Conservation (phyloP, 2,329 filamentous ascomycete species). For the Teratosphaeria nubilosa region DNA sequence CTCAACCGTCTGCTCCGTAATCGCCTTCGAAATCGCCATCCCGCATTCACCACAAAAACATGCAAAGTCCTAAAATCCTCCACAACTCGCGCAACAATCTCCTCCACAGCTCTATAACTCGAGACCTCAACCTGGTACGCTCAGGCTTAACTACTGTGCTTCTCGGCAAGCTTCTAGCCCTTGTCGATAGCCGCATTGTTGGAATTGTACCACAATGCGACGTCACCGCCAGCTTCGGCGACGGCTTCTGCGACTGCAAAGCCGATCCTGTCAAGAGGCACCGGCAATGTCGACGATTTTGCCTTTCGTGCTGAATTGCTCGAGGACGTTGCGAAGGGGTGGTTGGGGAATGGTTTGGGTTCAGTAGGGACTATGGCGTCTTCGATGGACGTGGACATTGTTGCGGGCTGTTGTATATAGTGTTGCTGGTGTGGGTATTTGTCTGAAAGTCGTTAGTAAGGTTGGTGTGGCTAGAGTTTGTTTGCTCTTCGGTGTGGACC, state of each 20-base stretch:
- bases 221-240: slow-evolving; percentile 73
- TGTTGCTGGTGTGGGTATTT: background rate
- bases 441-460: background rate
- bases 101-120: slow-evolving; percentile 56
- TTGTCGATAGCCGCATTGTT: slow-evolving; percentile 42
- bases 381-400: slow-evolving; percentile 25
- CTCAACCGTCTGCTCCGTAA: slow-evolving; percentile 44
- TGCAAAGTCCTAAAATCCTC: slow-evolving; percentile 67
- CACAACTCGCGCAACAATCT: slow-evolving; percentile 61
- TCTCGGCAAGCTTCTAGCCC: slow-evolving; percentile 10
- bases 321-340: slow-evolving; percentile 20
- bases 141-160: slow-evolving; percentile 12
- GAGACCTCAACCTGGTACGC: slow-evolving; percentile 64
- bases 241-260: slow-evolving; percentile 84
- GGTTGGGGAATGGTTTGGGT: slow-evolving; percentile 19
- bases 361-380: slow-evolving; percentile 14
- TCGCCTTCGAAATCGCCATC: slow-evolving; percentile 63
- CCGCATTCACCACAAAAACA: slow-evolving; percentile 81
- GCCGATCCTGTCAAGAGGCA: slow-evolving; percentile 73
- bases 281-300: slow-evolving; percentile 78
- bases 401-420: background rate
- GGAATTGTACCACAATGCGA: slow-evolving; percentile 86
- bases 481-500: too few relatives aligned
- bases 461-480: too few relatives aligned
- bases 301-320: slow-evolving; percentile 65